These are phyloP conservation scores for Pascua guehoae DNA, from an alignment of 1,284 basidiomycete genomes.

Conservation along the genomic window DNA sequence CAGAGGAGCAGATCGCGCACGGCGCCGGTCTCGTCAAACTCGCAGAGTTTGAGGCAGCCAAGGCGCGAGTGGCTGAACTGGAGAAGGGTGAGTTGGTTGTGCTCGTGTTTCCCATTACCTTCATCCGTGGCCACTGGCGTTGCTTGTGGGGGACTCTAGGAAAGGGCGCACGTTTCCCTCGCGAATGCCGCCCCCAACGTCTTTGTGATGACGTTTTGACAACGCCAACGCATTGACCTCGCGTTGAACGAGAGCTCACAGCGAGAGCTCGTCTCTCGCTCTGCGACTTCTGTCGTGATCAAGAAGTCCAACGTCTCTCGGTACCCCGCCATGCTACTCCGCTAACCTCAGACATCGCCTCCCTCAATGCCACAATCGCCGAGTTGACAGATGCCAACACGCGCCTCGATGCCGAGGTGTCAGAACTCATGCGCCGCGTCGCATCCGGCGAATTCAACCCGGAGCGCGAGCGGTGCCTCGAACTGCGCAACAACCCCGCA, in stretches of 20 bases:
- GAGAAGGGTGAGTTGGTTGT: slow-evolving; percentile 23
- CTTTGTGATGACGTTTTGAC: no score
- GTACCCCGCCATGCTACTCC: background rate
- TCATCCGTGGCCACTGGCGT: no score
- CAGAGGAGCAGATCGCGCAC: slow-evolving; percentile 30
- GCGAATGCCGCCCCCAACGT: no score
- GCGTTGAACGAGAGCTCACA: no score
- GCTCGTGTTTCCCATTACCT: background rate
- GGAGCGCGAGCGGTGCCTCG: slow-evolving; percentile 49
- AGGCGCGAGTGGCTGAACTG: slow-evolving; percentile 15
- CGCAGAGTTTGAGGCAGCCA: slow-evolving; percentile 25
- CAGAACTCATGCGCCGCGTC: slow-evolving; percentile 50
- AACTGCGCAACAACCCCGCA: slow-evolving; percentile 53
- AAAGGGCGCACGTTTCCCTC: no score
- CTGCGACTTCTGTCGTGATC: no score
- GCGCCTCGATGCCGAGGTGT: slow-evolving; percentile 51
- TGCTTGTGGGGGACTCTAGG: no score
- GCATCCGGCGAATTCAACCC: slow-evolving; percentile 55
- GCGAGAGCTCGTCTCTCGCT: no score
- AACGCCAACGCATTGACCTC: no score
- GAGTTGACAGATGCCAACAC: slow-evolving; percentile 49
- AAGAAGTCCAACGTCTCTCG: no score
- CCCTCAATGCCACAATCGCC: slow-evolving; percentile 24
- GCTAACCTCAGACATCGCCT: slow-evolving; percentile 10
- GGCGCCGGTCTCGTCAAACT: slow-evolving; percentile 40